Percentiles rank a stretch among this genome's conserved stretches.
phyloP scores from a whole-genome alignment of 139 green algal species.

The Pleodorina starrii region DNA sequence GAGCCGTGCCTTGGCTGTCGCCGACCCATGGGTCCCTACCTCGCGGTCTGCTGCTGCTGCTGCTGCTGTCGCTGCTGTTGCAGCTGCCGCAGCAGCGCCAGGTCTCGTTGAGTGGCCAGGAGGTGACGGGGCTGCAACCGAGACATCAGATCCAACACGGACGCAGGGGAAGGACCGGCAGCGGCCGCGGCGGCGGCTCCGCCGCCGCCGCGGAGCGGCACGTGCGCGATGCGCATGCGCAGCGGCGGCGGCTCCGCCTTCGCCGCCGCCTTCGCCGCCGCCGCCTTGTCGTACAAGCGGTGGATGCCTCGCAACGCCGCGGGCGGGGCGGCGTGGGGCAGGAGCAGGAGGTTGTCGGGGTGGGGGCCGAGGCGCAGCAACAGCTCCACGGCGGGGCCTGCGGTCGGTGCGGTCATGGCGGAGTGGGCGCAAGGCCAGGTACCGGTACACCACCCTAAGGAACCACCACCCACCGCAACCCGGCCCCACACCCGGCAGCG shows the following conservation, averaged over 20 bases:
- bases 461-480: too few relatives aligned
- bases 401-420: too few relatives aligned
- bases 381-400: slow-evolving; percentile 20
- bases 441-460: too few relatives aligned
- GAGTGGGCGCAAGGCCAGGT: too few relatives aligned
- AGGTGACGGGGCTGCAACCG: slow-evolving; percentile 19
- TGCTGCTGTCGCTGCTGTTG: not conserved
- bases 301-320: slow-evolving; percentile 17
- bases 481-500: too few relatives aligned
- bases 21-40: too few relatives aligned
- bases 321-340: not conserved
- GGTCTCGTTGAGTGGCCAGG: slow-evolving; percentile 11
- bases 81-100: not conserved
- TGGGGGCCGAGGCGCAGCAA: slow-evolving; percentile 10
- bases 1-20: too few relatives aligned
- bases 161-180: not conserved
- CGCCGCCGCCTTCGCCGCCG: not conserved
- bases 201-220: slow-evolving; percentile 7
- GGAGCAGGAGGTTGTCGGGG: slow-evolving; percentile 15
- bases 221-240: not conserved
- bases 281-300: not conserved
- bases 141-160: not conserved
- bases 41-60: slow-evolving; percentile 21
- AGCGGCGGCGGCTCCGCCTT: not conserved
- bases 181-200: not conserved